Base-by-base conservation (phyloP, 2,329 filamentous ascomycete species). In the Neonectria sp. region DNA sequence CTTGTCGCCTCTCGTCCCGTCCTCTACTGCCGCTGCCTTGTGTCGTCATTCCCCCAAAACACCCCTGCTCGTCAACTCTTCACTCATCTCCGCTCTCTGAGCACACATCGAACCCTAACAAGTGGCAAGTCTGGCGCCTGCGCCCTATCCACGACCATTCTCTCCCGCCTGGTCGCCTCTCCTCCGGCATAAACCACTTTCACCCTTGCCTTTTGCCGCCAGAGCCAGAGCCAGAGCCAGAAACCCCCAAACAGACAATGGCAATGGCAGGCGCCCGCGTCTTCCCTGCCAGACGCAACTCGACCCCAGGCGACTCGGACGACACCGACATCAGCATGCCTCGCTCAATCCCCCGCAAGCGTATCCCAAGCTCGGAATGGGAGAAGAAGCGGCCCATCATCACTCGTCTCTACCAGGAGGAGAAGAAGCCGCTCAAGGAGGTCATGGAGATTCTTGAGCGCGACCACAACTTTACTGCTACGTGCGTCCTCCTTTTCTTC, bases 341-440 rank as follows among this genome's bases (percentile, higher is more conserved):
- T 27, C 72, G 72, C 21, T 75, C 63, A 29, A 67, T 69, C 6
- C 68, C 73, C 21, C 71, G 77, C n/a, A 79, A 77, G 66, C 76
- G 78, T 17, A 78, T 80, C 31, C 78, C 78, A 25, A 75, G 73
- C 33, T 70, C 77, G 13, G 72, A 79, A 31, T 80, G 78, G 78
- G 79, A 80, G 63, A 75, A 76, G 67, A 79, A 78, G 68, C 74
- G 78, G 7, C 74, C 79, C 43, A 75, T 78, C 55, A 83, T 83
- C 64, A 82, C 78, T 51, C 75, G 68, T 21, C 70, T 83, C 55
- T 83, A 83, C 65, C 76, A 83, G 60, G 81, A 82, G 53, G 79
- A 83, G 69, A 82, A 82, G 70, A 78, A 76, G 37, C 79, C 81
- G 27, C 77, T 83, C 60, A 82, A 82, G 56, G 80, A 83, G 63